These are phyloP conservation scores for Przewalskia tangutica DNA, from an alignment of 257 asterid genomes.

Conservation along the genomic window DNA sequence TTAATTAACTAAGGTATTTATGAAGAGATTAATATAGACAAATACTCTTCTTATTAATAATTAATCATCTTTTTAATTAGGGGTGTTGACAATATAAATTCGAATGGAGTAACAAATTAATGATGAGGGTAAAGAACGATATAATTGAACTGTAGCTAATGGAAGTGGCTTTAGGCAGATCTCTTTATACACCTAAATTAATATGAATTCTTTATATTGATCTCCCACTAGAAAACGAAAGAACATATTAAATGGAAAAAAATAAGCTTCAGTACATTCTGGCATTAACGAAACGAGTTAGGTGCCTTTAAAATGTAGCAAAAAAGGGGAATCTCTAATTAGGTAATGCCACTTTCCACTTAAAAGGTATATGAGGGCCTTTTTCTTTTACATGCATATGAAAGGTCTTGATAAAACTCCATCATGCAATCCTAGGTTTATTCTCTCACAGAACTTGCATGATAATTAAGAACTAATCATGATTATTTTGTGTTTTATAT, in stretches of 20 bases:
- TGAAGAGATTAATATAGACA: no score
- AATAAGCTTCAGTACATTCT: not conserved
- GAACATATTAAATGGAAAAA: not conserved
- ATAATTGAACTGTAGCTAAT: not conserved
- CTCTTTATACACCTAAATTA: not conserved
- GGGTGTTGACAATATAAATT: not conserved
- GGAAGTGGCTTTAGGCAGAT: not conserved
- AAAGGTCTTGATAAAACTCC: not conserved
- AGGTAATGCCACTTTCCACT: not conserved
- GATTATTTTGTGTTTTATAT: not conserved
- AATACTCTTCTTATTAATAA: not conserved
- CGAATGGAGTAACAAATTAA: not conserved
- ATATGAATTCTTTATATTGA: not conserved
- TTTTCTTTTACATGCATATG: not conserved
- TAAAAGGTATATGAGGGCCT: not conserved
- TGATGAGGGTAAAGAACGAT: not conserved
- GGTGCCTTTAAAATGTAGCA: not conserved
- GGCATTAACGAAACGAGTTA: not conserved
- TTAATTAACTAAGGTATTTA: no score
- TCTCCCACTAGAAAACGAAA: not conserved
- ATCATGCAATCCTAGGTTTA: conserved; percentile 1
- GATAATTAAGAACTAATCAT: not conserved
- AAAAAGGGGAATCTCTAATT: not conserved
- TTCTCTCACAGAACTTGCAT: not conserved
- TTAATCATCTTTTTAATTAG: not conserved